phyloP scores from a whole-genome alignment of 2,329 filamentous ascomycete species.

The Fusarium papillatum region DNA sequence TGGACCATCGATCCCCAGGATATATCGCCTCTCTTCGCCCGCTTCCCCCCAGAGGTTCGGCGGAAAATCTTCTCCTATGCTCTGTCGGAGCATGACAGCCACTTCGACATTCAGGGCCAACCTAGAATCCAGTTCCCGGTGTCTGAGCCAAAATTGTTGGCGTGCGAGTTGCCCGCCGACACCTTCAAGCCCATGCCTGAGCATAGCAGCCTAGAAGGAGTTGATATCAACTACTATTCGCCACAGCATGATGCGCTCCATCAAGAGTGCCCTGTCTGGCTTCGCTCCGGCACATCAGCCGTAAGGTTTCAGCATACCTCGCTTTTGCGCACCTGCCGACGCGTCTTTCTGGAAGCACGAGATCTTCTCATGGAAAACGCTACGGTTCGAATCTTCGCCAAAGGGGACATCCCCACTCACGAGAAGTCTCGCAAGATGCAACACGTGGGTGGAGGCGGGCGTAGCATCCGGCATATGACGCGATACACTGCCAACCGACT shows the following conservation, averaged over 20 bases:
- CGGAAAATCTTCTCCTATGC: constrained; percentile 10
- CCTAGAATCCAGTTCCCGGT: not conserved
- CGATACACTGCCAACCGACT: constrained; percentile 27
- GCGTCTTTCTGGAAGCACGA: constrained; percentile 17
- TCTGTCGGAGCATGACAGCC: constrained; percentile 14
- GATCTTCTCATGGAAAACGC: constrained; percentile 21
- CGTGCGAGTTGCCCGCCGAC: constrained; percentile 2
- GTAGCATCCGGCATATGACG: constrained; percentile 4
- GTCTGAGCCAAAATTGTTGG: constrained; percentile 13
- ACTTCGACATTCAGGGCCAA: not conserved
- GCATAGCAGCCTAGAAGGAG: not conserved
- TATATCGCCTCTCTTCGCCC: constrained; percentile 5
- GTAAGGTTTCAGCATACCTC: constrained; percentile 13
- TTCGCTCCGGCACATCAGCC: constrained; percentile 1
- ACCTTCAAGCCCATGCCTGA: not conserved
- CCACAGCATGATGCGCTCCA: not conserved
- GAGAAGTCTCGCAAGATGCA: too few relatives aligned
- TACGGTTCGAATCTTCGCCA: not conserved
- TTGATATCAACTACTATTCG: not conserved
- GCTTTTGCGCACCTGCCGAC: constrained; percentile 19
- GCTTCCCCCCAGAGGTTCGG: constrained; percentile 14
- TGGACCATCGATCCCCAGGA: constrained; percentile 16
- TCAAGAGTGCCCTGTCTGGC: not conserved
- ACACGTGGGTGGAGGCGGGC: not conserved
- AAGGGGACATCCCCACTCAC: too few relatives aligned